A percentile compares a stretch with the other conserved stretches of the same genome.
Evolutionary conservation across 805 yeast genomes (phyloP).

Genomic region (Candida methanosorbosa): DNA sequence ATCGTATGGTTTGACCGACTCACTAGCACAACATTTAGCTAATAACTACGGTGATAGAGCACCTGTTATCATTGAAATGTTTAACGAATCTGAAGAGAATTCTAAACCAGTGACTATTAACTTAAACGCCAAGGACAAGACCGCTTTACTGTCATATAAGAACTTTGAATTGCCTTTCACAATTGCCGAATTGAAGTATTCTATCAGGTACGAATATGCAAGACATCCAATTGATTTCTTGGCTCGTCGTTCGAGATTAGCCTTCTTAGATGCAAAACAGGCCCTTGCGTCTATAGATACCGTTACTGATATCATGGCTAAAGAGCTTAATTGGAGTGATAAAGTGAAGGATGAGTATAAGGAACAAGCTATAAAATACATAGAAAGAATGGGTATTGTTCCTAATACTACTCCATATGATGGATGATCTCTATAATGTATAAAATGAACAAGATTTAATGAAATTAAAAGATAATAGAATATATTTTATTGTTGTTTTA

Average conservation of each 20-base stretch:
- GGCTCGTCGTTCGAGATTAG: slow-evolving; percentile 88
- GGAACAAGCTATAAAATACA: slow-evolving; percentile 43
- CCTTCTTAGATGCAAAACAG: slow-evolving; percentile 81
- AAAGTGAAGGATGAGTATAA: slow-evolving; percentile 46
- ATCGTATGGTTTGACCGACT: slow-evolving; percentile 61
- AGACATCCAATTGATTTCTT: slow-evolving; percentile 85
- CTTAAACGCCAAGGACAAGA: slow-evolving; percentile 5
- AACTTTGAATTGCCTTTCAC: slow-evolving; percentile 77
- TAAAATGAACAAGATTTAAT: not conserved
- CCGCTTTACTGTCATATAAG: slow-evolving; percentile 36
- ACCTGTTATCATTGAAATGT: slow-evolving; percentile 59
- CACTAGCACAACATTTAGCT: slow-evolving; percentile 73
- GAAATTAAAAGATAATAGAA: not conserved
- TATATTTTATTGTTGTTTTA: no score
- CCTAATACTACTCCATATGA: slow-evolving; percentile 16
- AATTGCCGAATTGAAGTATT: slow-evolving; percentile 81
- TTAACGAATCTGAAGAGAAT: slow-evolving; percentile 36
- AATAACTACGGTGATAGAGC: slow-evolving; percentile 88
- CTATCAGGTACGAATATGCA: slow-evolving; percentile 73
- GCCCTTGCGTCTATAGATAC: slow-evolving; percentile 76
- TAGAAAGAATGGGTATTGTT: slow-evolving; percentile 51
- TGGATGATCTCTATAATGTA: not conserved
- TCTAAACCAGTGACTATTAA: slow-evolving; percentile 43
- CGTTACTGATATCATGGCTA: slow-evolving; percentile 79
- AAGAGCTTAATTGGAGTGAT: slow-evolving; percentile 67